Evolutionary conservation across 169 alveolate species (phyloP).

Genomic region (Plasmodium ovale): DNA sequence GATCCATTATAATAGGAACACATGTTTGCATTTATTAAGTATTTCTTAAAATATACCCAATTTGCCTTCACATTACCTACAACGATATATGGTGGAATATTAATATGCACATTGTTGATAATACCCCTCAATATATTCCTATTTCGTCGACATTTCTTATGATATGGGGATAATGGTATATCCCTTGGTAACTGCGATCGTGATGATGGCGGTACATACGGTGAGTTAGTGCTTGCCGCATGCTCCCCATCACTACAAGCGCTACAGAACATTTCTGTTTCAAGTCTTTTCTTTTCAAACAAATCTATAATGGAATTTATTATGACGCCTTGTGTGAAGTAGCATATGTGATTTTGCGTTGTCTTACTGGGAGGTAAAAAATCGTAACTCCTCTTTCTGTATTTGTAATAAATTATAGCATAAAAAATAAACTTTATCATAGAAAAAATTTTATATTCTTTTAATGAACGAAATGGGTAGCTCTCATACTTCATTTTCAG

Average conservation of each 20-base stretch:
- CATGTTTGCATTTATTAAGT: slow-evolving; percentile 17
- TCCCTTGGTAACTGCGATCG: neutral
- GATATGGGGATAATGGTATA: slow-evolving; percentile 1
- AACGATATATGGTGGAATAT: slow-evolving; percentile 44
- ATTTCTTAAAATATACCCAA: slow-evolving; percentile 49
- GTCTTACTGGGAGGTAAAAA: slow-evolving; percentile 4
- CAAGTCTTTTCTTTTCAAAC: slow-evolving; percentile 17
- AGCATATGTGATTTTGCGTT: slow-evolving; percentile 37
- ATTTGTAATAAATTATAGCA: slow-evolving; percentile 35
- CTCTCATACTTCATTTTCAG: slow-evolving; percentile 48
- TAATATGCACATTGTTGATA: slow-evolving; percentile 21
- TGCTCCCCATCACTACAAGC: neutral
- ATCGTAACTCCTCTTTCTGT: slow-evolving; percentile 40
- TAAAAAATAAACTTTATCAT: slow-evolving; percentile 26
- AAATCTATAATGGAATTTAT: slow-evolving; percentile 26
- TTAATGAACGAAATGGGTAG: slow-evolving; percentile 22
- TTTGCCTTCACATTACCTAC: slow-evolving; percentile 32
- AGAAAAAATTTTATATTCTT: slow-evolving; percentile 15
- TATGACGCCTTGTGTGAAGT: slow-evolving; percentile 17
- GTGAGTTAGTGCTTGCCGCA: neutral
- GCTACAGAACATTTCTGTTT: neutral
- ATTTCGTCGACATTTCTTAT: slow-evolving; percentile 11
- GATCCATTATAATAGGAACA: slow-evolving; percentile 35
- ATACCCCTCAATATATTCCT: slow-evolving; percentile 13
- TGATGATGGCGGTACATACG: neutral